Percentiles rank a stretch among this genome's conserved stretches.
phyloP scores from a whole-genome alignment of 2,329 filamentous ascomycete genomes.

The Fusarium brevicatenulatum region DNA sequence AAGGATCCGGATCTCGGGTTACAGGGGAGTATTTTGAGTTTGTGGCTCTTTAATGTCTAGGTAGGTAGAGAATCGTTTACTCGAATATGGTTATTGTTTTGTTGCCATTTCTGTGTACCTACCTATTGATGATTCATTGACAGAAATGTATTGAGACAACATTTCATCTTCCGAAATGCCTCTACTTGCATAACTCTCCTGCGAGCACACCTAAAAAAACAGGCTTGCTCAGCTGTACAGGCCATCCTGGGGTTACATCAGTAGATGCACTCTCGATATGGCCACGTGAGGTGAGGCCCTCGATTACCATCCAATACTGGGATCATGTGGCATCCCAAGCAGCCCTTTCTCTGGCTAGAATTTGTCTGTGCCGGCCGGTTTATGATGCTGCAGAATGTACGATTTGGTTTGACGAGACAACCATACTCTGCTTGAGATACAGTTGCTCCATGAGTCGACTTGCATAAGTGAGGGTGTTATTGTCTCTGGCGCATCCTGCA shows the following conservation, averaged over 20 bases:
- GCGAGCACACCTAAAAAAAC: neutral
- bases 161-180: neutral
- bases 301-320: constrained; percentile 7
- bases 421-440: neutral
- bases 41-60: constrained; percentile 1
- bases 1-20: constrained; percentile 18
- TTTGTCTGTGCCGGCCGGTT: neutral
- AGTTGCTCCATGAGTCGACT: neutral
- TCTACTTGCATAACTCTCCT: neutral
- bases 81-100: neutral
- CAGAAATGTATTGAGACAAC: neutral
- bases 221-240: constrained; percentile 26
- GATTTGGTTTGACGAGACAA: neutral
- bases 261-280: constrained; percentile 6
- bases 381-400: neutral
- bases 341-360: neutral
- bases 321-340: constrained; percentile 17
- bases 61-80: neutral
- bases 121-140: neutral
- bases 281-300: constrained; percentile 37
- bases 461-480: neutral
- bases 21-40: constrained; percentile 1
- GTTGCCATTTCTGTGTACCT: neutral
- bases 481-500: neutral
- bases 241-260: constrained; percentile 28